Percentiles rank a stretch among this genome's conserved stretches.
Conservation (phyloP, 2,329 filamentous ascomycete genomes). For the Colletotrichum sp. region DNA sequence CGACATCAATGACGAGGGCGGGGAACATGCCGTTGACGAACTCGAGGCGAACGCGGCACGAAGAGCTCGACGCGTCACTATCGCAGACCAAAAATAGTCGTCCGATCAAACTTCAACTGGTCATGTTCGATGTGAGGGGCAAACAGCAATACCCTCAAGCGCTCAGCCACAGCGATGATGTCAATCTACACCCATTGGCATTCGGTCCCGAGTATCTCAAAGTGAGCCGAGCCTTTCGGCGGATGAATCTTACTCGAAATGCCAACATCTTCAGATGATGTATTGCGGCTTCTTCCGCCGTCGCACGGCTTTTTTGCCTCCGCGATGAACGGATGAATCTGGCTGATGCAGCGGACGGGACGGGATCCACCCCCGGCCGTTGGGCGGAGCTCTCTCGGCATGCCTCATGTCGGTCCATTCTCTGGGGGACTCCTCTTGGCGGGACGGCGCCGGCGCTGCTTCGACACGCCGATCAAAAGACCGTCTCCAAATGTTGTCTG, state of each 20-base stretch:
- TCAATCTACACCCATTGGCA: not conserved
- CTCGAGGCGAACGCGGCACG: not conserved
- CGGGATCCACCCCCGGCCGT: not conserved
- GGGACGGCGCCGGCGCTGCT: not conserved
- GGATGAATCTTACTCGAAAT: not conserved
- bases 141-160: not conserved
- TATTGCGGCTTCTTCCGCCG: not conserved
- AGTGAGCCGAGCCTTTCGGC: not conserved
- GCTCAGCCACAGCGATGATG: not conserved
- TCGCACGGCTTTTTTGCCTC: not conserved
- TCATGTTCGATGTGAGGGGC: not conserved
- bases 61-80: not conserved
- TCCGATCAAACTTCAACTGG: not conserved
- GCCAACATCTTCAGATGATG: conserved; percentile 4
- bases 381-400: not conserved
- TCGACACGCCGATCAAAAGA: conserved; percentile 1
- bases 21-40: not conserved
- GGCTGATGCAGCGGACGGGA: not conserved
- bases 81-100: not conserved
- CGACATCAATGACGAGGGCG: not conserved
- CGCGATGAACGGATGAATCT: not conserved
- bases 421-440: not conserved
- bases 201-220: conserved; percentile 10
- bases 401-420: not conserved
- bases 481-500: not conserved